Percentiles rank a stretch among this genome's conserved stretches.
These are phyloP conservation scores for Mitragyna speciosa DNA, from an alignment of 257 asterid species.

Conservation along the genomic window DNA sequence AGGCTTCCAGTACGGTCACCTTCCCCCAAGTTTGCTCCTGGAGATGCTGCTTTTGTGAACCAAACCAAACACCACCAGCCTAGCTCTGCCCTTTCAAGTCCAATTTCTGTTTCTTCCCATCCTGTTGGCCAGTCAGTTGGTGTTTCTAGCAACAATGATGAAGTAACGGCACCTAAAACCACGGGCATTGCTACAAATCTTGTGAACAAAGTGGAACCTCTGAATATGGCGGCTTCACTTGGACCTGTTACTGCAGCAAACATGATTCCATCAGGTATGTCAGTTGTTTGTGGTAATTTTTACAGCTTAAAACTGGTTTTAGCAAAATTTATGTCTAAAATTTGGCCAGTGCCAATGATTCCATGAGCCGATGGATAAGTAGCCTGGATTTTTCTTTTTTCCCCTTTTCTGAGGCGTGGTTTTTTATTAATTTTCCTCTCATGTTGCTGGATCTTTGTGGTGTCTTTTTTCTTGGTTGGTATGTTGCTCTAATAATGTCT, in stretches of 20 bases:
- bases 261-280: slow-evolving; percentile 54
- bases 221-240: slow-evolving; percentile 37
- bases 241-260: slow-evolving; percentile 46
- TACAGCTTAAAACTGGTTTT: not conserved
- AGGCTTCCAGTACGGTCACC: slow-evolving; percentile 44
- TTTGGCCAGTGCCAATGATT: not conserved
- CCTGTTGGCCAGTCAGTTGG: slow-evolving; percentile 44
- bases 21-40: slow-evolving; percentile 41
- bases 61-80: slow-evolving; percentile 35
- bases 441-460: not conserved
- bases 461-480: not conserved
- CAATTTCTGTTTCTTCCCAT: slow-evolving; percentile 61
- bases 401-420: not conserved
- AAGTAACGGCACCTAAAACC: slow-evolving; percentile 36
- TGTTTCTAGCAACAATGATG: slow-evolving; percentile 37
- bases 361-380: not conserved
- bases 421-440: not conserved
- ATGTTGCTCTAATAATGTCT: not conserved
- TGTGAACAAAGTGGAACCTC: slow-evolving; percentile 44
- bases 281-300: not conserved
- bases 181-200: slow-evolving; percentile 28
- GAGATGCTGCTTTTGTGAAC: slow-evolving; percentile 37
- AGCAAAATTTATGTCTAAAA: not conserved
- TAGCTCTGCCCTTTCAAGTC: slow-evolving; percentile 54
- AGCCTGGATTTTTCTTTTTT: not conserved